Conservation (phyloP, 352 stramenopile species). For the Thraustochytrium sp. region DNA sequence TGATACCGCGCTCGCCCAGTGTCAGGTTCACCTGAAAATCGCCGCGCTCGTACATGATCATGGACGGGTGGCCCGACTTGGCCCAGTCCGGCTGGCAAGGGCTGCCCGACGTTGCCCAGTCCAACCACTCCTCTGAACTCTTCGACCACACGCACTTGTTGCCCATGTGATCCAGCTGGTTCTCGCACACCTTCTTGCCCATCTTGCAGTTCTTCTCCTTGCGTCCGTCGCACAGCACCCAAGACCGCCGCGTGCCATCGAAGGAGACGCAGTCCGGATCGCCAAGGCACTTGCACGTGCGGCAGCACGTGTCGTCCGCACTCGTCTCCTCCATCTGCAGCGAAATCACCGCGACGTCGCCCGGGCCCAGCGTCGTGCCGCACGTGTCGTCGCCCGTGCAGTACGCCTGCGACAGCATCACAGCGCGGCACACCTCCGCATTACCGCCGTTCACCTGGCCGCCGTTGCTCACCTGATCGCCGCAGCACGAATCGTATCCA, state of each 20-base stretch:
- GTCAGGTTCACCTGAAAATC: conserved; percentile 9
- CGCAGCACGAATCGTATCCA: too few species aligned
- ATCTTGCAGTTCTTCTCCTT: conserved; percentile 14
- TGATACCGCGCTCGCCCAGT: conserved; percentile 37
- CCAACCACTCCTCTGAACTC: neutral
- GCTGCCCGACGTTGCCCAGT: neutral
- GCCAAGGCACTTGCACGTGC: conserved; percentile 34
- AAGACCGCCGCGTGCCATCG: neutral
- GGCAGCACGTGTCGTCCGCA: conserved; percentile 20
- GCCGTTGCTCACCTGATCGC: too few species aligned
- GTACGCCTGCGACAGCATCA: neutral
- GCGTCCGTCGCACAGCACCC: conserved; percentile 36
- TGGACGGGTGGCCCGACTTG: neutral
- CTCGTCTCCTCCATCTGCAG: neutral
- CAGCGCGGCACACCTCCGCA: neutral
- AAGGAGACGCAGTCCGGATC: conserved; percentile 36
- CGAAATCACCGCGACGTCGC: neutral
- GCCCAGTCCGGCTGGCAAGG: conserved; percentile 17
- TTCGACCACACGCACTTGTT: conserved; percentile 43
- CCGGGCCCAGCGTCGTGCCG: neutral
- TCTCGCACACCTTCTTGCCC: conserved; percentile 13
- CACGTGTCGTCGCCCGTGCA: neutral
- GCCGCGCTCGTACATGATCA: conserved; percentile 19
- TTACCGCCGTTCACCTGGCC: too few species aligned
- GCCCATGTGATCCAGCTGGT: conserved; percentile 23